phyloP scores from a whole-genome alignment of 192 early-diverging fungal species.

The Geranomyces variabilis region DNA sequence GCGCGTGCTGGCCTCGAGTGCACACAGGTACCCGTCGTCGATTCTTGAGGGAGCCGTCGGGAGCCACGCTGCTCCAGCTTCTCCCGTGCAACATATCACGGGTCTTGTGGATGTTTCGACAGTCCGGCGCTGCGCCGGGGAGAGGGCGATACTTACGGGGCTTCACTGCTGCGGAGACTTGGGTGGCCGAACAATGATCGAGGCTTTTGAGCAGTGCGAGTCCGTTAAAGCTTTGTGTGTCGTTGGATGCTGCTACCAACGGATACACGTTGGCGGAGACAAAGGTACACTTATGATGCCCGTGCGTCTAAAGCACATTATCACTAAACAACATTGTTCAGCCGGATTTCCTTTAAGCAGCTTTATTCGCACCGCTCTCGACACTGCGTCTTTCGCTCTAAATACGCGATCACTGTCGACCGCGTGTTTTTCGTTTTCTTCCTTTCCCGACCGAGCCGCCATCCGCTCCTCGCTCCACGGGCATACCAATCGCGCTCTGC shows the following conservation, averaged over 20 bases:
- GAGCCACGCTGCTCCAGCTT: background rate
- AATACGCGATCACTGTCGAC: conserved; percentile 17
- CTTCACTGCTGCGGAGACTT: conserved; percentile 28
- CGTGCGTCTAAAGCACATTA: too few relatives aligned
- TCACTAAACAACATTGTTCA: background rate
- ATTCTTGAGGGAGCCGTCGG: background rate
- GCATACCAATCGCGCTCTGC: conserved; percentile 16
- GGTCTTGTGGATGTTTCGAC: background rate
- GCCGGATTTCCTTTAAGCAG: background rate
- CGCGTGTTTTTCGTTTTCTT: conserved; percentile 21
- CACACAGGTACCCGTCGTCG: background rate
- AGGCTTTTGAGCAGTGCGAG: conserved; percentile 16
- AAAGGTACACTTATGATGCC: background rate
- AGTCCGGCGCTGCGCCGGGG: background rate
- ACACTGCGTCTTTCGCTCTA: background rate
- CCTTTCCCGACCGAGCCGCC: conserved; percentile 13
- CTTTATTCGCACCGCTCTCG: background rate
- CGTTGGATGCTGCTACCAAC: conserved; percentile 26
- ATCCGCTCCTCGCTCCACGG: conserved; percentile 9
- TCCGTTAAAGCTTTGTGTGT: conserved; percentile 17
- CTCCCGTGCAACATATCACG: background rate
- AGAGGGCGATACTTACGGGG: conserved; percentile 5
- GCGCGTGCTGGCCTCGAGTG: background rate
- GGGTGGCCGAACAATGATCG: conserved; percentile 12
- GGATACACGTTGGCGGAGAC: background rate